A percentile compares a stretch with the other conserved stretches of the same genome.
phyloP scores from a whole-genome alignment of 345 rosid genomes.

The Eutrema japonicum region DNA sequence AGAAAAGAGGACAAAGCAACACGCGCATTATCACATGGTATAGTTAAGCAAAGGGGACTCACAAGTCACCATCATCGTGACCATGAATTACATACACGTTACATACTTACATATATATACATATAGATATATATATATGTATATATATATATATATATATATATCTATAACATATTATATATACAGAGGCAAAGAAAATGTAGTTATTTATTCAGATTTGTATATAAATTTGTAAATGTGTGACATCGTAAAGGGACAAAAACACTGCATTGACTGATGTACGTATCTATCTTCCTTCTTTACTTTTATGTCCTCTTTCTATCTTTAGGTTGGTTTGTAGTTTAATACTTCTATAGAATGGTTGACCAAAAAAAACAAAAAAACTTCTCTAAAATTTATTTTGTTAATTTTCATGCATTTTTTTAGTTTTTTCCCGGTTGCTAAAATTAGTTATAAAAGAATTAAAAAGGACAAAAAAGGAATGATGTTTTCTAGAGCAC shows the following conservation, averaged over 20 bases:
- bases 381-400: not conserved
- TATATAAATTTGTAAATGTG: not conserved
- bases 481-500: no score
- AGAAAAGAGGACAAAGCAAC: no score
- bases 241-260: slow-evolving; percentile 9
- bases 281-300: slow-evolving; percentile 6
- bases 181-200: not conserved
- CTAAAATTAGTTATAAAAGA: not conserved
- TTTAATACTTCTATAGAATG: not conserved
- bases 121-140: not conserved
- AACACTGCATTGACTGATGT: not conserved
- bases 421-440: not conserved
- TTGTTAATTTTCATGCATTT: slow-evolving; percentile 18
- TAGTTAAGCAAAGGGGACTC: slow-evolving; percentile 26
- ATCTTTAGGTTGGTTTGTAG: slow-evolving; percentile 14
- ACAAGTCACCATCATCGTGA: slow-evolving; percentile 38
- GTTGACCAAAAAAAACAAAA: no score
- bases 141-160: not conserved
- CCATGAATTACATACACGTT: slow-evolving; percentile 16
- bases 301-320: slow-evolving; percentile 27
- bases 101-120: slow-evolving; percentile 9
- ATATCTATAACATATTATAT: not conserved
- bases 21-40: slow-evolving; percentile 21
- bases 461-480: no score
- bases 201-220: not conserved